phyloP scores from a whole-genome alignment of 1,284 basidiomycete genomes.

The Ceraceosorus bombacis region DNA sequence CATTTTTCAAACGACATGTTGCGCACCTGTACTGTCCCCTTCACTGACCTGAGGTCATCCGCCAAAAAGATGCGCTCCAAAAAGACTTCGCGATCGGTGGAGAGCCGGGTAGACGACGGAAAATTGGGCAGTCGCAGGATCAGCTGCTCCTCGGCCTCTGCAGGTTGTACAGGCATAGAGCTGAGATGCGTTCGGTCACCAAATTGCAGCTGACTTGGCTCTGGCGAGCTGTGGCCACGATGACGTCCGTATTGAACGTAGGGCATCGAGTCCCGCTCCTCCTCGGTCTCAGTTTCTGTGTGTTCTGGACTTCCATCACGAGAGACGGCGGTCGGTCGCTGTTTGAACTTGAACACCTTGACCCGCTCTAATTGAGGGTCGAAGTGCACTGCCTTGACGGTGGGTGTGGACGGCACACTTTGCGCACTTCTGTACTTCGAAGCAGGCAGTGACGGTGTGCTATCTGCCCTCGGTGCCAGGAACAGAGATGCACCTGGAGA shows the following conservation, averaged over 20 bases:
- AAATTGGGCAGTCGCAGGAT: conserved; percentile 55
- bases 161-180: neutral
- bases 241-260: conserved; percentile 50
- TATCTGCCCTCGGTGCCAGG: conserved; percentile 55
- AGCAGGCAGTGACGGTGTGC: conserved; percentile 20
- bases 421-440: conserved; percentile 17
- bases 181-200: neutral
- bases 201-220: neutral
- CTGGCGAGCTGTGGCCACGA: conserved; percentile 29
- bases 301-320: conserved; percentile 81
- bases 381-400: conserved; percentile 78
- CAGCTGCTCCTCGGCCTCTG: conserved; percentile 42
- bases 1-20: conserved; percentile 83
- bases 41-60: conserved; percentile 58
- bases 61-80: conserved; percentile 58
- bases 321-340: conserved; percentile 85
- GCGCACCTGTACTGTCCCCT: conserved; percentile 69
- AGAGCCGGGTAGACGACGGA: conserved; percentile 50
- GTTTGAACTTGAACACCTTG: conserved; percentile 84
- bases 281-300: conserved; percentile 69
- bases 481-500: conserved; percentile 52
- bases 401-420: conserved; percentile 57
- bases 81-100: conserved; percentile 52
- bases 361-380: conserved; percentile 78
- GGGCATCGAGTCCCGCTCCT: conserved; percentile 55